phyloP scores from a whole-genome alignment of 768 basidiomycete species.

The Suillus fuscotomentosus region DNA sequence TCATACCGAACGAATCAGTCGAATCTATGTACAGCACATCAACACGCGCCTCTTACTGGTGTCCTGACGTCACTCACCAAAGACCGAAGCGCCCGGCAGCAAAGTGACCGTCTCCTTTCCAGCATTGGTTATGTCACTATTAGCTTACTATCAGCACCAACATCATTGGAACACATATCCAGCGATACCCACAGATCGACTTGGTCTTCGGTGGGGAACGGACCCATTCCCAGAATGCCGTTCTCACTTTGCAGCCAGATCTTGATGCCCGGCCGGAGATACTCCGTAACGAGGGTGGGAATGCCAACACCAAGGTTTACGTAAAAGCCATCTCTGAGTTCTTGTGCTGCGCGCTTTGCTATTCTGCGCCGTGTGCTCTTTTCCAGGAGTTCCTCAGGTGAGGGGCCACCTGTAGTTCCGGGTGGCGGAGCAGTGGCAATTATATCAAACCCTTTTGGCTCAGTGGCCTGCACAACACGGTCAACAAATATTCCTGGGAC shows the following conservation, averaged over 20 bases:
- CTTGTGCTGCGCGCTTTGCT: slow-evolving; percentile 78
- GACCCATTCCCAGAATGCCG: slow-evolving; percentile 80
- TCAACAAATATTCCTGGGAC: slow-evolving; percentile 82
- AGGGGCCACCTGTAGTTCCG: slow-evolving; percentile 19
- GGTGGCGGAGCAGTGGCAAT: slow-evolving; percentile 54
- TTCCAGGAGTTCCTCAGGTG: slow-evolving; percentile 51
- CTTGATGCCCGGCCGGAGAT: slow-evolving; percentile 60
- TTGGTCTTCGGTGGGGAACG: slow-evolving; percentile 71
- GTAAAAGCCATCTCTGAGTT: slow-evolving; percentile 77
- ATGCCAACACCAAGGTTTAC: slow-evolving; percentile 85
- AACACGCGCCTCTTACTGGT: background rate
- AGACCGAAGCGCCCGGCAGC: slow-evolving; percentile 81
- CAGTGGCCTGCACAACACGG: slow-evolving; percentile 73
- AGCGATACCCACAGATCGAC: slow-evolving; percentile 60
- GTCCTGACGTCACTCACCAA: slow-evolving; percentile 49
- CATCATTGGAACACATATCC: background rate
- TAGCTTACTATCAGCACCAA: background rate
- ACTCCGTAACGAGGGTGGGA: slow-evolving; percentile 79
- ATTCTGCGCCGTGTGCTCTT: slow-evolving; percentile 60
- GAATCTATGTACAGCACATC: slow-evolving; percentile 50
- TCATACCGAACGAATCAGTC: slow-evolving; percentile 90
- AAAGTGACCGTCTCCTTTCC: slow-evolving; percentile 90
- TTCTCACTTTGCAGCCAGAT: slow-evolving; percentile 88
- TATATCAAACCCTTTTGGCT: slow-evolving; percentile 72
- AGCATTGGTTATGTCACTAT: slow-evolving; percentile 79